Evolutionary conservation across 805 yeast genomes (phyloP).

Genomic region (Lachancea meyersii): DNA sequence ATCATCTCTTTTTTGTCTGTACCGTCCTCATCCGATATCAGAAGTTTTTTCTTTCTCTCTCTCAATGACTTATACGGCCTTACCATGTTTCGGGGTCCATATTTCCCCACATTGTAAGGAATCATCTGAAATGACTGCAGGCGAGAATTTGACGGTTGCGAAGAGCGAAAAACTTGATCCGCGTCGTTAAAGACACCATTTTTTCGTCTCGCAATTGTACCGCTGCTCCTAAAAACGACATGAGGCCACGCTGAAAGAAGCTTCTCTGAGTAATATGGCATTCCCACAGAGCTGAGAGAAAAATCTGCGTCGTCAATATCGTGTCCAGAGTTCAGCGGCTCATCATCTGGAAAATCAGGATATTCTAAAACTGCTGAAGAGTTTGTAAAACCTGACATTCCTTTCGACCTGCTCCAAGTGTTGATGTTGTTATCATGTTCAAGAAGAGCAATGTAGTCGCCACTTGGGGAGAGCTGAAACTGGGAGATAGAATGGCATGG

Average conservation of each 20-base stretch:
- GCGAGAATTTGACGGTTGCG: constrained; percentile 9
- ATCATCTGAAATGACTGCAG: constrained; percentile 38
- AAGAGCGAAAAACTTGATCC: not conserved
- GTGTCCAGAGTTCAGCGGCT: constrained; percentile 14
- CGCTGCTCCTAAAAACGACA: constrained; percentile 51
- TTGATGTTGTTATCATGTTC: constrained; percentile 54
- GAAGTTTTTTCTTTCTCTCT: constrained; percentile 23
- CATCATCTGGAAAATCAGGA: constrained; percentile 42
- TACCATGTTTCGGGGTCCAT: constrained; percentile 50
- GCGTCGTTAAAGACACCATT: constrained; percentile 32
- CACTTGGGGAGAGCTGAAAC: constrained; percentile 43
- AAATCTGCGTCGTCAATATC: constrained; percentile 34
- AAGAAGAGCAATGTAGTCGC: constrained; percentile 67
- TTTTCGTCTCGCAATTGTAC: constrained; percentile 51
- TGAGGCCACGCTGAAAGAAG: constrained; percentile 79
- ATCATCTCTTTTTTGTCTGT: constrained; percentile 19
- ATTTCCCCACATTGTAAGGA: constrained; percentile 50
- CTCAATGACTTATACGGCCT: constrained; percentile 38
- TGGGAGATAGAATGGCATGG: constrained; percentile 31
- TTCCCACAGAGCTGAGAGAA: constrained; percentile 69
- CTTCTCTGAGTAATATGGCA: constrained; percentile 78
- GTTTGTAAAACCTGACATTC: constrained; percentile 25
- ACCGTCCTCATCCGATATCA: constrained; percentile 15
- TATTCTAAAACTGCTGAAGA: constrained; percentile 44
- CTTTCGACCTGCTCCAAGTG: constrained; percentile 28